Percentiles rank a stretch among this genome's conserved stretches.
phyloP scores from a whole-genome alignment of 2,329 filamentous ascomycete species.

The Ceratocystis harringtonii region DNA sequence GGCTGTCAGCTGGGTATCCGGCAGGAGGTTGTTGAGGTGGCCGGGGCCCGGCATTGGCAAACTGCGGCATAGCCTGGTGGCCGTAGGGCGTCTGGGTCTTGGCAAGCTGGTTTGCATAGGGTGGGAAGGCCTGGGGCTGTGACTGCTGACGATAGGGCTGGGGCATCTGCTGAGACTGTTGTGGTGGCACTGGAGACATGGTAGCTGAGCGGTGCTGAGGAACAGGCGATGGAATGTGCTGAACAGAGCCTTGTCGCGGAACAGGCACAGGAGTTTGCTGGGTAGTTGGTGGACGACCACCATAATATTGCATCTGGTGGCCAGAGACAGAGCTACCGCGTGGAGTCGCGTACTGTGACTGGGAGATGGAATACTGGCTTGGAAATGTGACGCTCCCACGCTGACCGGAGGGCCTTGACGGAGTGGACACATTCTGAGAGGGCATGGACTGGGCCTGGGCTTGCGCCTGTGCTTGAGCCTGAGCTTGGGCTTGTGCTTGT shows the following conservation, averaged over 20 bases:
- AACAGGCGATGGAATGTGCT: constrained; percentile 14
- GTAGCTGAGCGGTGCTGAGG: constrained; percentile 20
- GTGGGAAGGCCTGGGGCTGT: constrained; percentile 26
- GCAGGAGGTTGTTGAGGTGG: constrained; percentile 6
- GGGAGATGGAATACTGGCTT: constrained; percentile 26
- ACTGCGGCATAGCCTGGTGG: constrained; percentile 36
- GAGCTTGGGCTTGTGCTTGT: constrained; percentile 1
- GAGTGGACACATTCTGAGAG: constrained; percentile 1
- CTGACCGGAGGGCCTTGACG: constrained; percentile 3
- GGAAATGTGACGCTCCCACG: constrained; percentile 28
- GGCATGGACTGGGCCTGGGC: constrained; percentile 1
- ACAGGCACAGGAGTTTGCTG: constrained; percentile 17
- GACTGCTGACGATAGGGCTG: constrained; percentile 23
- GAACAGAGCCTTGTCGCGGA: constrained; percentile 11
- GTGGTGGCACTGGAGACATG: constrained; percentile 22
- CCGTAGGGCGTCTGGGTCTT: constrained; percentile 39
- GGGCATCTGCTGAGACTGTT: constrained; percentile 22
- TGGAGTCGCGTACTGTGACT: constrained; percentile 8
- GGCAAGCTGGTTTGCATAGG: constrained; percentile 37
- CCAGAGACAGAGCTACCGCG: constrained; percentile 9
- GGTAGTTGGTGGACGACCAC: constrained; percentile 8
- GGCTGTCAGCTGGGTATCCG: constrained; percentile 28
- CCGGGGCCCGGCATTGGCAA: constrained; percentile 21
- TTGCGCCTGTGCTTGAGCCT: constrained; percentile 5
- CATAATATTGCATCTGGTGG: constrained; percentile 14